Evolutionary conservation across 306 rosid species (phyloP).

Genomic region (Acacia crassicarpa): DNA sequence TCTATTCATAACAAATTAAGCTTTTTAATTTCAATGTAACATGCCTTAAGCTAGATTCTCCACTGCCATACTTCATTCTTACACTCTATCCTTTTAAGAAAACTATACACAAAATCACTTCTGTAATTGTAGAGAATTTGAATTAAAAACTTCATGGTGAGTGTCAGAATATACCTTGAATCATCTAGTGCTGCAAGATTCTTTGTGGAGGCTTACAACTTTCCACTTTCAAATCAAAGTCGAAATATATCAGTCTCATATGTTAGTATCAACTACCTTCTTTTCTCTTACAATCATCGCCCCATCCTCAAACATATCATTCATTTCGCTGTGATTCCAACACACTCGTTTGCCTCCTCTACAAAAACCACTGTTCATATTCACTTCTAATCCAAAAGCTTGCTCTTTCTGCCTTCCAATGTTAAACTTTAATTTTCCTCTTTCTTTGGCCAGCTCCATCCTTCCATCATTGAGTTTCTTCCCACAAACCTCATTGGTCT

Average conservation of each 20-base stretch:
- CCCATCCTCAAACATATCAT: constrained; percentile 21
- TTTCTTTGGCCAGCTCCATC: constrained; percentile 33
- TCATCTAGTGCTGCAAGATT: background rate
- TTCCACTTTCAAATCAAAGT: background rate
- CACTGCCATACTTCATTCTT: background rate
- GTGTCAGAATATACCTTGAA: background rate
- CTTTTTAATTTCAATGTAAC: background rate
- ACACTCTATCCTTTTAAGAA: background rate
- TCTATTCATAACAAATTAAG: background rate
- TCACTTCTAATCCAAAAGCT: constrained; percentile 27
- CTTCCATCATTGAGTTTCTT: constrained; percentile 28
- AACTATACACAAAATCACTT: background rate
- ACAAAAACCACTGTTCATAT: constrained; percentile 39
- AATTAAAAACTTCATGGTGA: background rate
- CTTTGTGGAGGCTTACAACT: background rate
- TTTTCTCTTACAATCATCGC: constrained; percentile 33
- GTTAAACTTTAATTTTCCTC: constrained; percentile 59
- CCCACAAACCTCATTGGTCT: constrained; percentile 11
- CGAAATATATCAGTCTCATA: background rate
- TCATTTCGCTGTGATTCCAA: constrained; percentile 31
- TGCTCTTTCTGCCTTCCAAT: constrained; percentile 38
- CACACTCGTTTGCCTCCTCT: constrained; percentile 52
- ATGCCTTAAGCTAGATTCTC: background rate
- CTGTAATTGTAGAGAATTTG: background rate
- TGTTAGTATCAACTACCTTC: background rate